phyloP scores from a whole-genome alignment of 2,329 filamentous ascomycete genomes.

The Curvularia eragrostidis region DNA sequence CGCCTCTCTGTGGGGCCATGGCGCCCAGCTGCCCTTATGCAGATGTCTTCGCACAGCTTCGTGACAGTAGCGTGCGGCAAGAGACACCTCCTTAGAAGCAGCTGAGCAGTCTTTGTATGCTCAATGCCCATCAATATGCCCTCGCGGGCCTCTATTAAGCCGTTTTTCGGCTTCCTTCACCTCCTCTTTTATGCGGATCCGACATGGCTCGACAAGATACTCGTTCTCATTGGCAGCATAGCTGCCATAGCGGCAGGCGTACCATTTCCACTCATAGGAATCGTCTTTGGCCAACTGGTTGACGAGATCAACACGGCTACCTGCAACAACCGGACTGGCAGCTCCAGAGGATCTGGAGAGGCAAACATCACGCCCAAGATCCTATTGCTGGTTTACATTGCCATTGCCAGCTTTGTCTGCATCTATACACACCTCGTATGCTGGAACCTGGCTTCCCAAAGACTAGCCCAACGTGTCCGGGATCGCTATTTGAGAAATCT shows the following conservation, averaged over 20 bases:
- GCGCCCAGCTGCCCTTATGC: slow-evolving; percentile 26
- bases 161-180: slow-evolving; percentile 42
- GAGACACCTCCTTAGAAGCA: slow-evolving; percentile 20
- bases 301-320: slow-evolving; percentile 66
- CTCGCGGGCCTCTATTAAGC: slow-evolving; percentile 35
- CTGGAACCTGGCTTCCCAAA: slow-evolving; percentile 69
- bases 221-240: slow-evolving; percentile 48
- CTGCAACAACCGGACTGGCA: slow-evolving; percentile 51
- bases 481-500: slow-evolving; percentile 66
- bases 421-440: slow-evolving; percentile 70
- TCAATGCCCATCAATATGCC: slow-evolving; percentile 40
- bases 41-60: slow-evolving; percentile 28
- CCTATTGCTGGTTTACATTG: slow-evolving; percentile 67
- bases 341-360: slow-evolving; percentile 28
- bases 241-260: slow-evolving; percentile 65
- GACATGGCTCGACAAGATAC: slow-evolving; percentile 48
- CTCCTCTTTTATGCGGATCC: slow-evolving; percentile 48
- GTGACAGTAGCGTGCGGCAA: slow-evolving; percentile 25
- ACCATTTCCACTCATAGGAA: slow-evolving; percentile 68
- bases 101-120: slow-evolving; percentile 19
- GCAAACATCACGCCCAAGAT: slow-evolving; percentile 65
- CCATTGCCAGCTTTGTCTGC: slow-evolving; percentile 66
- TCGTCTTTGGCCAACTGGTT: slow-evolving; percentile 69
- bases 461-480: slow-evolving; percentile 68
- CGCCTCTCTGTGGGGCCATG: slow-evolving; percentile 32